phyloP scores from a whole-genome alignment of 2,329 filamentous ascomycete genomes.

The Talaromyces islandicus region DNA sequence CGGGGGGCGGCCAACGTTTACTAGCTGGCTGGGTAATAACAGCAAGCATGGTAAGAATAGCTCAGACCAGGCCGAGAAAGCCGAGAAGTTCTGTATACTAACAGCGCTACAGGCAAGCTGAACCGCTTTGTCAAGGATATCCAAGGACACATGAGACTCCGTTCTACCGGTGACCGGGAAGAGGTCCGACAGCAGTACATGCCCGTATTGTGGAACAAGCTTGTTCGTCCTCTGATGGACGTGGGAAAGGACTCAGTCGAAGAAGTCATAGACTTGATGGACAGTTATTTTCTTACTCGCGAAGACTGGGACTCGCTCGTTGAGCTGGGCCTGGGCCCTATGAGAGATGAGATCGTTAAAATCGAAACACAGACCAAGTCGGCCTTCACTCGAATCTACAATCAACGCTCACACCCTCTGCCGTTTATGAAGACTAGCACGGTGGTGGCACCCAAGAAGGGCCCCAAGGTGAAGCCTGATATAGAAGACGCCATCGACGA shows the following conservation, averaged over 20 bases:
- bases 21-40: conserved; percentile 90
- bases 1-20: conserved; percentile 66
- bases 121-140: conserved; percentile 83
- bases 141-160: conserved; percentile 92
- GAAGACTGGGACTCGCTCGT: conserved; percentile 92
- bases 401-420: conserved; percentile 75
- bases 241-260: conserved; percentile 78
- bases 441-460: conserved; percentile 65
- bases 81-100: conserved; percentile 16
- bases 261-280: conserved; percentile 90
- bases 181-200: conserved; percentile 94
- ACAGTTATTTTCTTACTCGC: conserved; percentile 88
- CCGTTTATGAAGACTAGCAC: conserved; percentile 93
- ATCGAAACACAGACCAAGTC: conserved; percentile 83
- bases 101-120: conserved; percentile 48
- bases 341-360: conserved; percentile 67
- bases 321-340: conserved; percentile 82
- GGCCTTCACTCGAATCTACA: conserved; percentile 87
- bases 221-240: conserved; percentile 65
- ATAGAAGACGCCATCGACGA: conserved; percentile 95
- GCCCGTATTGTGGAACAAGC: conserved; percentile 76
- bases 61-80: not conserved
- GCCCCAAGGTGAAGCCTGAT: conserved; percentile 73
- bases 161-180: conserved; percentile 81
- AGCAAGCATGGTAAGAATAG: conserved; percentile 67